Evolutionary conservation across 2,329 filamentous ascomycete species (phyloP).

Genomic region (Monosporascus ibericus): DNA sequence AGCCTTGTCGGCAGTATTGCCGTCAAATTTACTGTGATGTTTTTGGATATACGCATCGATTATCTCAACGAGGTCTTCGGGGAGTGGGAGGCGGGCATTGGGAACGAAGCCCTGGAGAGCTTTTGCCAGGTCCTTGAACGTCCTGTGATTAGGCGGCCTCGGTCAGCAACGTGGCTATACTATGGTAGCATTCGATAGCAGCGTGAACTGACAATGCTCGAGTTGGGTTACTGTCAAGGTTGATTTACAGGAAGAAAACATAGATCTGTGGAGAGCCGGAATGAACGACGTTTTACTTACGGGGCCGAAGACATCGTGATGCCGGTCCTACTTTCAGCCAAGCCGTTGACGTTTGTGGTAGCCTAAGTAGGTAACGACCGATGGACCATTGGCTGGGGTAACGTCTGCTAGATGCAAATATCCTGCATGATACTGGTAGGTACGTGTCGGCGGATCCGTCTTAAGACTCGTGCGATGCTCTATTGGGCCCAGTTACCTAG

Average conservation of each 20-base stretch:
- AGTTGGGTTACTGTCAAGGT: no score
- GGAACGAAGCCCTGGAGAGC: slow-evolving; percentile 46
- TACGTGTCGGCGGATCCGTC: no score
- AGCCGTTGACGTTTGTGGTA: no score
- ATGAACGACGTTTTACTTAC: slow-evolving; percentile 14
- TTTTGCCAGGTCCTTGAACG: slow-evolving; percentile 56
- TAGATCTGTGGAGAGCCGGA: neutral
- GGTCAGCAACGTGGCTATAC: slow-evolving; percentile 10
- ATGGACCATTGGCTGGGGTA: neutral
- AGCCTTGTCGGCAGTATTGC: slow-evolving; percentile 61
- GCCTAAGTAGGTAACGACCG: slow-evolving; percentile 2
- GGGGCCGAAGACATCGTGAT: slow-evolving; percentile 22
- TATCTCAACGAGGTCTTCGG: slow-evolving; percentile 55
- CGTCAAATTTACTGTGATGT: slow-evolving; percentile 59
- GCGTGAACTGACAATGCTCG: neutral
- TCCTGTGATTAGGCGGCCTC: slow-evolving; percentile 28
- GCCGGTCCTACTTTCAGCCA: neutral
- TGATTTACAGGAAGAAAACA: no score
- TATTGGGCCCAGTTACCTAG: no score
- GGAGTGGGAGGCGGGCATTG: slow-evolving; percentile 53
- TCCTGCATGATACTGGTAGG: no score
- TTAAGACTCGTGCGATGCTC: no score
- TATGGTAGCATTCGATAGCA: neutral
- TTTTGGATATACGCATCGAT: slow-evolving; percentile 64
- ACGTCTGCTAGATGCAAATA: no score